Percentiles rank a stretch among this genome's conserved stretches.
phyloP scores from a whole-genome alignment of 768 basidiomycete species.

The Pleurotus tuoliensis region DNA sequence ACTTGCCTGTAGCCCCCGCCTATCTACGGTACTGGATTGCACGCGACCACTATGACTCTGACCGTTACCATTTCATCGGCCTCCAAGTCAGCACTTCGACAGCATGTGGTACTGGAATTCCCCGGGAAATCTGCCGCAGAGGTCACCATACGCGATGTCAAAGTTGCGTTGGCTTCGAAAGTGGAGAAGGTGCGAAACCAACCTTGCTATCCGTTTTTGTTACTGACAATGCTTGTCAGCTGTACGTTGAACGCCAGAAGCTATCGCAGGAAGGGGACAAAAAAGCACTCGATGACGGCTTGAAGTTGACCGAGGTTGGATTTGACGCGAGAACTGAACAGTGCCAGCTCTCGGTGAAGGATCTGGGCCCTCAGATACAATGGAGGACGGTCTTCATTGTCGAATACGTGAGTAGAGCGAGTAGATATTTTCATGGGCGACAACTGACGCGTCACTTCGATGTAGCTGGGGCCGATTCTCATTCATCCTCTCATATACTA shows the following conservation, averaged over 20 bases:
- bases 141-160: constrained; percentile 66
- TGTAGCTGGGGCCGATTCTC: constrained; percentile 79
- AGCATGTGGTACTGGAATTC: constrained; percentile 51
- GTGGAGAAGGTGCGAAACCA: constrained; percentile 30
- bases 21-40: too few species aligned
- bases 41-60: constrained; percentile 15
- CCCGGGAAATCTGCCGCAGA: constrained; percentile 21
- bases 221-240: constrained; percentile 35
- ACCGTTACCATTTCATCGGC: constrained; percentile 50
- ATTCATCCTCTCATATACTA: constrained; percentile 86
- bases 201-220: background rate
- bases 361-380: constrained; percentile 84
- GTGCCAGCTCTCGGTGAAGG: constrained; percentile 69
- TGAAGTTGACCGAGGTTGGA: constrained; percentile 53
- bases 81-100: constrained; percentile 43
- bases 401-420: constrained; percentile 80
- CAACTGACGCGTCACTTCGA: background rate
- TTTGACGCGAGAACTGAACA: constrained; percentile 45
- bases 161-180: constrained; percentile 50
- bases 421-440: background rate
- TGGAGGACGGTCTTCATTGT: constrained; percentile 88
- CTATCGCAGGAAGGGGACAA: constrained; percentile 60
- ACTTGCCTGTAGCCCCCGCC: too few species aligned
- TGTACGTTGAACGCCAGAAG: constrained; percentile 70
- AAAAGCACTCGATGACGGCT: constrained; percentile 60